A percentile compares a stretch with the other conserved stretches of the same genome.
These are phyloP conservation scores for Juncus effusus DNA, from an alignment of 176 grass and related monocot genomes.

Conservation along the genomic window DNA sequence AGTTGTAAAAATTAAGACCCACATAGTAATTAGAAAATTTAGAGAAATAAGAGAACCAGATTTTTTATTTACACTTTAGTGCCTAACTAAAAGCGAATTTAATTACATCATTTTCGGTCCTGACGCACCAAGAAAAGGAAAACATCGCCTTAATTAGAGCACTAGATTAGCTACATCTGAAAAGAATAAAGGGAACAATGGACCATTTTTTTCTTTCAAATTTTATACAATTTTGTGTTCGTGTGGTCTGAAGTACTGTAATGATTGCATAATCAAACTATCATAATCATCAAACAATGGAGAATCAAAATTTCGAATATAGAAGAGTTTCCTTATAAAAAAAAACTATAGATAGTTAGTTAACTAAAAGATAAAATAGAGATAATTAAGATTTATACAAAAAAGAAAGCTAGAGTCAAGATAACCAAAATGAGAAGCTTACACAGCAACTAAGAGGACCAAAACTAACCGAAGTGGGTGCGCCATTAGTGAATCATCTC, in stretches of 20 bases:
- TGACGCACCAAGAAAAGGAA: constrained; percentile 4
- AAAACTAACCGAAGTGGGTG: background rate
- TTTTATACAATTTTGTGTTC: background rate
- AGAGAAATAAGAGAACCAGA: constrained; percentile 12
- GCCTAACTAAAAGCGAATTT: constrained; percentile 14
- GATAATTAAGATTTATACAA: too few species aligned
- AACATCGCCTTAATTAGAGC: constrained; percentile 14
- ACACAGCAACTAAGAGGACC: constrained; percentile 4
- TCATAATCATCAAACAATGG: constrained; percentile 12
- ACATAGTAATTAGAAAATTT: too few species aligned
- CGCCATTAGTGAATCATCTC: background rate
- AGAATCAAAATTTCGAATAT: background rate
- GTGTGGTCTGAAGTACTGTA: constrained; percentile 8
- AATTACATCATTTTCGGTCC: constrained; percentile 16
- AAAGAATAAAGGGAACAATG: background rate
- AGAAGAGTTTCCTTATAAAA: background rate
- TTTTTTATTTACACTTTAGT: background rate
- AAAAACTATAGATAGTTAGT: background rate
- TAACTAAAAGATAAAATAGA: background rate
- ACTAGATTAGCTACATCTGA: constrained; percentile 1
- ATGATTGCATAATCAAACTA: constrained; percentile 17
- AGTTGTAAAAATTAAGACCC: too few species aligned
- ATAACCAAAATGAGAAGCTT: background rate
- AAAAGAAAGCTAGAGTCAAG: background rate
- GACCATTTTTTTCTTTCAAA: background rate